Percentiles rank a stretch among this genome's conserved stretches.
Evolutionary conservation across 2,329 filamentous ascomycete genomes (phyloP).

Genomic region (Lasiodiplodia citricola): DNA sequence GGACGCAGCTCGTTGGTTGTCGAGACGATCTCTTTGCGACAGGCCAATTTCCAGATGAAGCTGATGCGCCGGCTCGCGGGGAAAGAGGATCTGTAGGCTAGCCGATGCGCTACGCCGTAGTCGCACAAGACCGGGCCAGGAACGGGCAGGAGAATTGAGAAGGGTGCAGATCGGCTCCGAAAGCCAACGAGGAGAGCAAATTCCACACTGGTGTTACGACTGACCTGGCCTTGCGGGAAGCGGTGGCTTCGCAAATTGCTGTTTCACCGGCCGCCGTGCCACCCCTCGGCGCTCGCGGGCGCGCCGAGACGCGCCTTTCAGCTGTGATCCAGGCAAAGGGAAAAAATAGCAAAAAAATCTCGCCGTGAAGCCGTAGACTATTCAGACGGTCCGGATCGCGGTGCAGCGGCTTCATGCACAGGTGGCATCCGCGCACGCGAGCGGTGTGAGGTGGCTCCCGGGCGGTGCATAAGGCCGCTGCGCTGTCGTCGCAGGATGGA

Average conservation of each 20-base stretch:
- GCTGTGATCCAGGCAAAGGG: conserved; percentile 19
- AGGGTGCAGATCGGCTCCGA: conserved; percentile 23
- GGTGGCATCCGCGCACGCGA: conserved; percentile 18
- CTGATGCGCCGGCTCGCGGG: conserved; percentile 24
- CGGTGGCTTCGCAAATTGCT: conserved; percentile 23
- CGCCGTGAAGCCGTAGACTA: conserved; percentile 16
- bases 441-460: conserved; percentile 25
- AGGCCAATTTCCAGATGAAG: conserved; percentile 21
- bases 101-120: conserved; percentile 23
- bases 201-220: conserved; percentile 21
- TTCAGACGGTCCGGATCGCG: conserved; percentile 22
- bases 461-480: conserved; percentile 23
- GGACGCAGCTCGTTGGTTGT: conserved; percentile 18
- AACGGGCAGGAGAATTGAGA: conserved; percentile 25
- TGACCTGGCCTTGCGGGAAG: conserved; percentile 16
- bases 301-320: conserved; percentile 23
- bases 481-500: conserved; percentile 14
- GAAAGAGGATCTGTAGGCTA: conserved; percentile 25
- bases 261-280: conserved; percentile 24
- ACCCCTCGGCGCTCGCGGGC: conserved; percentile 16
- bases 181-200: conserved; percentile 18
- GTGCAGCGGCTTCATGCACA: conserved; percentile 21
- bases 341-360: conserved; percentile 3
- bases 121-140: conserved; percentile 24
- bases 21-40: conserved; percentile 25